Percentiles rank a stretch among this genome's conserved stretches.
phyloP scores from a whole-genome alignment of 148 eudicot species.

The Tetragonia tetragonoides region DNA sequence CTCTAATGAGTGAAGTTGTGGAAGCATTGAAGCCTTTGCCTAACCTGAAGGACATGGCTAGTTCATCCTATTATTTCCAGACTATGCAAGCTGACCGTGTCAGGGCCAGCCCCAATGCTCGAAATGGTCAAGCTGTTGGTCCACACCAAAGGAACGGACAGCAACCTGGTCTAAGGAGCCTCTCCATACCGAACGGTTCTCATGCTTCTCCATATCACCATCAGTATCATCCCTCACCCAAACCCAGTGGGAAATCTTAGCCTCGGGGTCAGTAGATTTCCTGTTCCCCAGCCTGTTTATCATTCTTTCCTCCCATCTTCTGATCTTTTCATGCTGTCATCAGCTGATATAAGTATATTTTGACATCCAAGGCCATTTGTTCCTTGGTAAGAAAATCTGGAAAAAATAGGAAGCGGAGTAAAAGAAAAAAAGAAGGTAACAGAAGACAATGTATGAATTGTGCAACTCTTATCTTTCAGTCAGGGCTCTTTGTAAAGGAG shows the following conservation, averaged over 20 bases:
- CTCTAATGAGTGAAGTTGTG: slow-evolving; percentile 71
- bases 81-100: slow-evolving; percentile 58
- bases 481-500: slow-evolving; percentile 36
- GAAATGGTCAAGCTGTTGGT: slow-evolving; percentile 38
- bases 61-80: slow-evolving; percentile 64
- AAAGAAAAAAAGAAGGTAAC: slow-evolving; percentile 16
- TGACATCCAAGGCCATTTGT: slow-evolving; percentile 9
- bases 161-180: slow-evolving; percentile 56
- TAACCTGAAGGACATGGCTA: slow-evolving; percentile 71
- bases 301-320: slow-evolving; percentile 17
- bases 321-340: slow-evolving; percentile 15
- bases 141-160: slow-evolving; percentile 47
- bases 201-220: slow-evolving; percentile 67
- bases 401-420: neutral
- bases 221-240: slow-evolving; percentile 56
- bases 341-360: slow-evolving; percentile 17
- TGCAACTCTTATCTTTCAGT: slow-evolving; percentile 30
- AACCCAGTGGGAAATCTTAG: slow-evolving; percentile 55
- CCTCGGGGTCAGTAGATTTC: slow-evolving; percentile 5
- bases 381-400: slow-evolving; percentile 5
- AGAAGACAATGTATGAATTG: slow-evolving; percentile 25
- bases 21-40: slow-evolving; percentile 62
- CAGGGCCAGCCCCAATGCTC: slow-evolving; percentile 47
- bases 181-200: slow-evolving; percentile 64
- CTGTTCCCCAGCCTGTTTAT: slow-evolving; percentile 11